phyloP scores from a whole-genome alignment of 176 grass and related monocot genomes.

The Alopecurus myosuroides region DNA sequence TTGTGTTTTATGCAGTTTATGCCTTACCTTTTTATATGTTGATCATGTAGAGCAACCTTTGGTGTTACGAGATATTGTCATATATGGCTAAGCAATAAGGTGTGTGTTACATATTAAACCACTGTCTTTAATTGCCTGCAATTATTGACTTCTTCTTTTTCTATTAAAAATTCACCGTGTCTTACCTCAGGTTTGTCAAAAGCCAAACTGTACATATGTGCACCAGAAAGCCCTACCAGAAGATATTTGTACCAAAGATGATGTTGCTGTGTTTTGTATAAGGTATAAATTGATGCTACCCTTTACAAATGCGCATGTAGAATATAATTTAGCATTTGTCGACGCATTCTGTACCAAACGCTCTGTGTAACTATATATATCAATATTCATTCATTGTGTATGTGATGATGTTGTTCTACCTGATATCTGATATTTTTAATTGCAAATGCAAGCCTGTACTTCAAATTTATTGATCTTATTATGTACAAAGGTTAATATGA shows the following conservation, averaged over 20 bases:
- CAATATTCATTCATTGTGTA: neutral
- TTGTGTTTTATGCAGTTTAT: neutral
- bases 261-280: conserved; percentile 53
- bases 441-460: neutral
- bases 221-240: conserved; percentile 43
- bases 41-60: conserved; percentile 55
- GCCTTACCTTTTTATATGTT: conserved; percentile 24
- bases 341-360: neutral
- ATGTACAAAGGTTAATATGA: neutral
- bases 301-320: neutral
- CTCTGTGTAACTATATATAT: neutral
- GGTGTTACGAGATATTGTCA: conserved; percentile 75
- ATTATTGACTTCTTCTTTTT: conserved; percentile 3
- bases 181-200: conserved; percentile 43
- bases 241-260: conserved; percentile 63
- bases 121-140: neutral
- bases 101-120: conserved; percentile 26
- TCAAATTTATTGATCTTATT: neutral
- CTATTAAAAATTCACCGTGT: neutral
- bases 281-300: conserved; percentile 30
- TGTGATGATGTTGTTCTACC: neutral
- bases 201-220: conserved; percentile 61
- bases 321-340: neutral
- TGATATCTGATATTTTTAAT: neutral
- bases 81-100: conserved; percentile 57